These are phyloP conservation scores for Lepidium didymum DNA, from an alignment of 345 rosid species.

Conservation along the genomic window DNA sequence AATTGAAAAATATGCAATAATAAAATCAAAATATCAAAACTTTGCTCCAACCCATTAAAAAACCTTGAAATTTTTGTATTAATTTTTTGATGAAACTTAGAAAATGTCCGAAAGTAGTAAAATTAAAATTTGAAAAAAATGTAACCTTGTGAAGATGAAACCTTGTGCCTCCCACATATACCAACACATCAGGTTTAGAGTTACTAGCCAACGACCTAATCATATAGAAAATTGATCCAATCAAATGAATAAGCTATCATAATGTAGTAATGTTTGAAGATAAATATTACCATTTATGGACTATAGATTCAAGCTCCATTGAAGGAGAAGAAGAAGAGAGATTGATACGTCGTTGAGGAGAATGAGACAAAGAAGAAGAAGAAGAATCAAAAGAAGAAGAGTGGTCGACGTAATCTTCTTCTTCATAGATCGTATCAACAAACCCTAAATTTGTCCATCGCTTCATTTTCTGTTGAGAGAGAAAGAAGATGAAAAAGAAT, in stretches of 20 bases:
- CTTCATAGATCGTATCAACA: conserved; percentile 81
- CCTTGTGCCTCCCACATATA: conserved; percentile 55
- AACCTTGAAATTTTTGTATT: background rate
- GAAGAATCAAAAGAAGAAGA: conserved; percentile 31
- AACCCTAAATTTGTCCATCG: conserved; percentile 53
- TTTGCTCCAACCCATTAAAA: background rate
- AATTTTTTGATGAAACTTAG: background rate
- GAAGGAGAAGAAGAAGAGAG: conserved; percentile 24
- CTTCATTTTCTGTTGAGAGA: conserved; percentile 29
- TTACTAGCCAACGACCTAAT: conserved; percentile 57
- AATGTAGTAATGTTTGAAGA: background rate
- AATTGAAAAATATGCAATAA: background rate
- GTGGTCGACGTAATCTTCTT: conserved; percentile 43
- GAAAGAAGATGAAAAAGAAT: background rate
- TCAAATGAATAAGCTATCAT: too few species aligned
- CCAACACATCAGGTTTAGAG: conserved; percentile 41
- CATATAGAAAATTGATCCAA: too few species aligned
- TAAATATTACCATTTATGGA: conserved; percentile 46
- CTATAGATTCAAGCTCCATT: conserved; percentile 44
- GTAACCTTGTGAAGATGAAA: conserved; percentile 77
- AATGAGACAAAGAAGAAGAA: conserved; percentile 30
- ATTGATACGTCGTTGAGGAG: conserved; percentile 10
- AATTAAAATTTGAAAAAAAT: background rate
- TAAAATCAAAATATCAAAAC: background rate
- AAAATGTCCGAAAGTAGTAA: background rate